These are phyloP conservation scores for Plasmodium adleri DNA, from an alignment of 169 alveolate species.

Conservation along the genomic window DNA sequence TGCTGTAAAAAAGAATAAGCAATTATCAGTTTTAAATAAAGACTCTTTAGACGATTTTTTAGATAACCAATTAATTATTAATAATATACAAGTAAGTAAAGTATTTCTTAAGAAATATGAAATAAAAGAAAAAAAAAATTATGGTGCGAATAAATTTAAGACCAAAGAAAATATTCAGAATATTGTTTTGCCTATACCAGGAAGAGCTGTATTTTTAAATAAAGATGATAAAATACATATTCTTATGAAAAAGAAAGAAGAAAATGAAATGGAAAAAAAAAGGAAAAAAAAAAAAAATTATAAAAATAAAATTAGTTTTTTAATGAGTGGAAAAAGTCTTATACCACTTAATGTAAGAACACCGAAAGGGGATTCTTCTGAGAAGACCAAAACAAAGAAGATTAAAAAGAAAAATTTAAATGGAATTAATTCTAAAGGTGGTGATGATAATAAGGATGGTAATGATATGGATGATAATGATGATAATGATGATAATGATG, in stretches of 20 bases:
- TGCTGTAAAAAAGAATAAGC: constrained; percentile 6
- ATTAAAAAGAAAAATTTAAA: not conserved
- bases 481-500: not conserved
- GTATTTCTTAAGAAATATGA: constrained; percentile 78
- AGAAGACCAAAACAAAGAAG: constrained; percentile 10
- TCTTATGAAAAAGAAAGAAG: constrained; percentile 14
- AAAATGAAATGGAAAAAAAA: not conserved
- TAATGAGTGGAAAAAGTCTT: constrained; percentile 50
- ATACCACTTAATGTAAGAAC: constrained; percentile 38
- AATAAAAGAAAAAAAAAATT: constrained; percentile 63
- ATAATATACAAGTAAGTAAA: constrained; percentile 76
- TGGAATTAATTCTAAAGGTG: not conserved
- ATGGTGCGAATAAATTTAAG: constrained; percentile 13
- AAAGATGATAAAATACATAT: constrained; percentile 73
- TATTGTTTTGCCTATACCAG: constrained; percentile 83
- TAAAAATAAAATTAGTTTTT: constrained; percentile 36
- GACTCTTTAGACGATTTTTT: constrained; percentile 48
- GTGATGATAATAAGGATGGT: not conserved
- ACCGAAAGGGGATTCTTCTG: constrained; percentile 1
- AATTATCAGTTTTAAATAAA: constrained; percentile 42
- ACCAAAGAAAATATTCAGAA: constrained; percentile 73
- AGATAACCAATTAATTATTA: constrained; percentile 78
- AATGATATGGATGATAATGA: not conserved
- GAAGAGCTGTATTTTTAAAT: constrained; percentile 76
- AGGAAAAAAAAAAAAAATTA: constrained; percentile 14